These are phyloP conservation scores for Mucor velutinosus DNA, from an alignment of 371 early-diverging fungal species.

Conservation along the genomic window DNA sequence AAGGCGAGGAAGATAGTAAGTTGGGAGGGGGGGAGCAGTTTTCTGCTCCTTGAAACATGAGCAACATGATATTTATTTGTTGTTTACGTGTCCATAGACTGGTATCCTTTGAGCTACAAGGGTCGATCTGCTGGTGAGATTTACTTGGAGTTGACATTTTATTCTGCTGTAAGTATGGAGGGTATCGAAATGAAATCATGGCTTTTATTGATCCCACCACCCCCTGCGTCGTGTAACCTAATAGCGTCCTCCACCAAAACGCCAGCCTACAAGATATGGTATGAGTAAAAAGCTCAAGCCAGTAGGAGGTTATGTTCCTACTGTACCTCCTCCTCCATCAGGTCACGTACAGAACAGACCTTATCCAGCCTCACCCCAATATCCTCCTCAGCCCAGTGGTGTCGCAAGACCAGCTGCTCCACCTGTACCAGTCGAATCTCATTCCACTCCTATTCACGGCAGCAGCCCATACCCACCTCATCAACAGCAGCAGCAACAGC, in stretches of 20 bases:
- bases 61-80: neutral
- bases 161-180: constrained; percentile 50
- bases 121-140: constrained; percentile 58
- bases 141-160: constrained; percentile 61
- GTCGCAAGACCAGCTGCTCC: constrained; percentile 9
- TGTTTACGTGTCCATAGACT: constrained; percentile 36
- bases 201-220: neutral
- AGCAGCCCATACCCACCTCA: neutral
- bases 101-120: constrained; percentile 57
- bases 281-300: constrained; percentile 22
- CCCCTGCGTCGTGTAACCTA: constrained; percentile 5
- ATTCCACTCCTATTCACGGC: constrained; percentile 27
- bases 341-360: constrained; percentile 8
- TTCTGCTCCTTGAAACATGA: neutral
- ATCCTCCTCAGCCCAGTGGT: constrained; percentile 12
- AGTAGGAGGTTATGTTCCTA: constrained; percentile 20
- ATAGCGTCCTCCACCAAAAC: constrained; percentile 44
- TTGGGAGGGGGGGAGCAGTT: no score
- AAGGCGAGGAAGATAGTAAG: constrained; percentile 72
- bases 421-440: constrained; percentile 22
- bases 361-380: constrained; percentile 13
- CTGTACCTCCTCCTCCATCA: constrained; percentile 24
- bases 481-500: constrained; percentile 4
- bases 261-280: constrained; percentile 44
- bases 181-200: neutral